phyloP scores from a whole-genome alignment of 2,329 filamentous ascomycete species.

The Volutella citrinella region DNA sequence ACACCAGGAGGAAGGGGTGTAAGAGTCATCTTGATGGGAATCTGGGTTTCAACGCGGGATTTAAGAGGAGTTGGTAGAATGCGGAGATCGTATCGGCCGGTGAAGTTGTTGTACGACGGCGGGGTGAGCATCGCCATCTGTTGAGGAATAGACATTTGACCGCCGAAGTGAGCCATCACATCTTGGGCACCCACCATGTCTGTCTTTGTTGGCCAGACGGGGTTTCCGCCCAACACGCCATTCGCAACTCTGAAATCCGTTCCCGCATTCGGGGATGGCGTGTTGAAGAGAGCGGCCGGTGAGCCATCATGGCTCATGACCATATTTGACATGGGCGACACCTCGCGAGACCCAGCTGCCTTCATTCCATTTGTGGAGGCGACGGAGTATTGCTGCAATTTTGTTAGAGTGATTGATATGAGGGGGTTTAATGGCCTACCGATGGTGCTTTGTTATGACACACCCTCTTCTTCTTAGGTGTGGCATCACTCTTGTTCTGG shows the following conservation, averaged over 20 bases:
- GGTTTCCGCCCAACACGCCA: constrained; percentile 19
- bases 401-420: constrained; percentile 20
- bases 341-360: constrained; percentile 48
- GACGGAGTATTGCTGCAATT: constrained; percentile 47
- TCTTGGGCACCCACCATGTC: constrained; percentile 23
- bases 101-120: constrained; percentile 29
- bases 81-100: constrained; percentile 44
- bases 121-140: constrained; percentile 23
- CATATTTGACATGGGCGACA: constrained; percentile 52
- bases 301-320: constrained; percentile 52
- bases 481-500: constrained; percentile 22
- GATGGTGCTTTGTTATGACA: constrained; percentile 32
- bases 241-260: constrained; percentile 35
- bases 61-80: constrained; percentile 71
- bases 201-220: constrained; percentile 35
- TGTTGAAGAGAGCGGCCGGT: constrained; percentile 45
- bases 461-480: constrained; percentile 21
- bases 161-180: constrained; percentile 24
- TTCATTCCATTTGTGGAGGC: constrained; percentile 49
- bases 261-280: constrained; percentile 43
- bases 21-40: constrained; percentile 79
- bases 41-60: constrained; percentile 94
- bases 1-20: constrained; percentile 72
- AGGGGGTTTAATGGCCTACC: constrained; percentile 31
- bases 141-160: constrained; percentile 24